Evolutionary conservation across 2,329 filamentous ascomycete genomes (phyloP).

Genomic region (Colletotrichum liaoningense): DNA sequence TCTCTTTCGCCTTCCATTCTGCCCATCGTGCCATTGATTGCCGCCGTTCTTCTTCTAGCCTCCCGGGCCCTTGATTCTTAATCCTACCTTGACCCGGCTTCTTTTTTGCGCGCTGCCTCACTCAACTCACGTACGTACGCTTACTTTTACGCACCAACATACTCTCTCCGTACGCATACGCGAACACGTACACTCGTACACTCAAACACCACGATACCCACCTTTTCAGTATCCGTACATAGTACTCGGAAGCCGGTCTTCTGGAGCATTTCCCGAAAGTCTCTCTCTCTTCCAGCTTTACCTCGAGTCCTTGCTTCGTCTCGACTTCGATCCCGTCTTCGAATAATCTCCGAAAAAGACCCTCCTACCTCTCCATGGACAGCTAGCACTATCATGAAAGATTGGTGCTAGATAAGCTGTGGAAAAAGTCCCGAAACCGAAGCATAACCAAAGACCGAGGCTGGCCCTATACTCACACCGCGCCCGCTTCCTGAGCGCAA

Average conservation of each 20-base stretch:
- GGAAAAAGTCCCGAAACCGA: conserved; percentile 19
- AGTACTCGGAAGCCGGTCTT: conserved; percentile 37
- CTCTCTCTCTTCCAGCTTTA: neutral
- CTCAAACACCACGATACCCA: conserved; percentile 19
- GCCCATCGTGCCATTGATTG: conserved; percentile 28
- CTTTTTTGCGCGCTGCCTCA: neutral
- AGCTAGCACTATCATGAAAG: conserved; percentile 33
- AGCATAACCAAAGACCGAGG: conserved; percentile 25
- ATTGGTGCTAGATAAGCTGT: conserved; percentile 15
- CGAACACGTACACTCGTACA: neutral
- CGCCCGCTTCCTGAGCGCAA: conserved; percentile 6
- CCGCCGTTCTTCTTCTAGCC: conserved; percentile 14
- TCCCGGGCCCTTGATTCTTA: conserved; percentile 17
- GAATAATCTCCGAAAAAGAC: neutral
- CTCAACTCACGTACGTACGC: neutral
- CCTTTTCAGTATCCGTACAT: conserved; percentile 15
- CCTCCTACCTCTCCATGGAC: conserved; percentile 10
- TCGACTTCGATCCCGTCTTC: neutral
- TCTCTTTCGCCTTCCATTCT: neutral
- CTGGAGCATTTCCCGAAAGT: conserved; percentile 16
- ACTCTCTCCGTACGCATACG: conserved; percentile 6
- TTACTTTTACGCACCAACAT: neutral
- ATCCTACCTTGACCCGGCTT: neutral
- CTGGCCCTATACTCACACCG: conserved; percentile 14
- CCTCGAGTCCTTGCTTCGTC: neutral